Evolutionary conservation across 306 rosid genomes (phyloP).

Genomic region (Styphnolobium japonicum): DNA sequence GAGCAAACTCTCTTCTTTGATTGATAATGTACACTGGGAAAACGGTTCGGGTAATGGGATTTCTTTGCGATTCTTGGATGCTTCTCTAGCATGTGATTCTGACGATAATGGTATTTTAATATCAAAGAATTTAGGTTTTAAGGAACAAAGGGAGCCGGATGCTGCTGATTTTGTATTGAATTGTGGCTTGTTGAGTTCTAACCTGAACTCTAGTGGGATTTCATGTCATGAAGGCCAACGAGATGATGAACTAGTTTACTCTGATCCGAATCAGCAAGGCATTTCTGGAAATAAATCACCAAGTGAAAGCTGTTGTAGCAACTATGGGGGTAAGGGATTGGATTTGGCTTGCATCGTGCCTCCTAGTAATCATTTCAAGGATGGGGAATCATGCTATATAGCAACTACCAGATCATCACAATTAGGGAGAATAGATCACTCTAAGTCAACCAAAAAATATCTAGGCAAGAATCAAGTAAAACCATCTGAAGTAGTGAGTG

Average conservation of each 20-base stretch:
- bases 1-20: conserved; percentile 52
- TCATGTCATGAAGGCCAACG: conserved; percentile 25
- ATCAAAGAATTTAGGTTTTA: conserved; percentile 32
- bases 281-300: conserved; percentile 31
- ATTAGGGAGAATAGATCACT: conserved; percentile 39
- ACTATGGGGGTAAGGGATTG: conserved; percentile 41
- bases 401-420: conserved; percentile 22
- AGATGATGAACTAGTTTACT: conserved; percentile 30
- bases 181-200: conserved; percentile 29
- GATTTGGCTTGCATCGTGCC: conserved; percentile 31
- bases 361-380: conserved; percentile 38
- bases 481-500: conserved; percentile 34
- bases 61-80: conserved; percentile 48
- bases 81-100: conserved; percentile 36
- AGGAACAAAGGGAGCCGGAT: conserved; percentile 29
- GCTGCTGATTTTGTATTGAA: conserved; percentile 36
- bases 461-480: conserved; percentile 29
- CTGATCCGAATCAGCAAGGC: conserved; percentile 17
- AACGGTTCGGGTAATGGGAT: conserved; percentile 49
- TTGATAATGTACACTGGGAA: conserved; percentile 82
- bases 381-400: conserved; percentile 35
- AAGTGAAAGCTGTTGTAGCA: conserved; percentile 43
- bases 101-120: conserved; percentile 25
- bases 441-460: conserved; percentile 20
- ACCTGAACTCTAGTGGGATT: conserved; percentile 31